Evolutionary conservation across 2,329 filamentous ascomycete genomes (phyloP).

Genomic region (Pseudogymnoascus sp.): DNA sequence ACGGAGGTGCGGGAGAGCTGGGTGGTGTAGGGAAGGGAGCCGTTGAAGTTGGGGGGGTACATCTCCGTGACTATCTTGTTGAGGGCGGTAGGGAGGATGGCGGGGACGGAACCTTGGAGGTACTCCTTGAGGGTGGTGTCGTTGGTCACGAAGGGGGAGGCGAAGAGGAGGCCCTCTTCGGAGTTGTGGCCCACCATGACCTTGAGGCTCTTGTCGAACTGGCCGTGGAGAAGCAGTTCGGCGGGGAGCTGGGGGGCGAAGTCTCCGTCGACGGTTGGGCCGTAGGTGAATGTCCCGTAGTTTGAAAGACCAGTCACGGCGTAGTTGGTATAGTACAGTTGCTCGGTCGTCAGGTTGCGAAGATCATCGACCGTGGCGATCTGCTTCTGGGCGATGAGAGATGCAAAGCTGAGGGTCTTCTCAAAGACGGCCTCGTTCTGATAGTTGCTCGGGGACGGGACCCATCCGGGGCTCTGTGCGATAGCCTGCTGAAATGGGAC

Average conservation of each 20-base stretch:
- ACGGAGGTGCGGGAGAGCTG: conserved; percentile 35
- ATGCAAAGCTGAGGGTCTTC: conserved; percentile 7
- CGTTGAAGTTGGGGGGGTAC: conserved; percentile 41
- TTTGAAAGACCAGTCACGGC: conserved; percentile 9
- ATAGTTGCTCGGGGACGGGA: conserved; percentile 11
- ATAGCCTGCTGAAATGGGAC: conserved; percentile 31
- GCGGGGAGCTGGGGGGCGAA: conserved; percentile 39
- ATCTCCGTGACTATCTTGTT: conserved; percentile 30
- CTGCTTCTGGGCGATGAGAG: conserved; percentile 8
- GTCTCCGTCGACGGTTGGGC: conserved; percentile 39
- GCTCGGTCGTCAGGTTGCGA: conserved; percentile 10
- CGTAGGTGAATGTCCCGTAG: conserved; percentile 24
- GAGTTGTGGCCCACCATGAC: conserved; percentile 38
- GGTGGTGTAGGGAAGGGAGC: conserved; percentile 35
- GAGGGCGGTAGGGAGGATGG: conserved; percentile 18
- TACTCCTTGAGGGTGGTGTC: conserved; percentile 12
- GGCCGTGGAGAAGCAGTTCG: conserved; percentile 33
- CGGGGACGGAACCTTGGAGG: conserved; percentile 3
- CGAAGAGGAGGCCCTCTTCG: conserved; percentile 34
- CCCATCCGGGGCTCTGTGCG: conserved; percentile 15
- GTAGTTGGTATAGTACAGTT: conserved; percentile 16
- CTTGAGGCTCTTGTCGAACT: conserved; percentile 35
- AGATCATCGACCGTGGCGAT: conserved; percentile 15
- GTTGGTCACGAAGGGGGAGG: conserved; percentile 25
- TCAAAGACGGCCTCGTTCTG: conserved; percentile 7